Evolutionary conservation across 2,329 filamentous ascomycete genomes (phyloP), one percentile per base, ranked within the genome.

Genomic region (Penicillium sp.): DNA sequence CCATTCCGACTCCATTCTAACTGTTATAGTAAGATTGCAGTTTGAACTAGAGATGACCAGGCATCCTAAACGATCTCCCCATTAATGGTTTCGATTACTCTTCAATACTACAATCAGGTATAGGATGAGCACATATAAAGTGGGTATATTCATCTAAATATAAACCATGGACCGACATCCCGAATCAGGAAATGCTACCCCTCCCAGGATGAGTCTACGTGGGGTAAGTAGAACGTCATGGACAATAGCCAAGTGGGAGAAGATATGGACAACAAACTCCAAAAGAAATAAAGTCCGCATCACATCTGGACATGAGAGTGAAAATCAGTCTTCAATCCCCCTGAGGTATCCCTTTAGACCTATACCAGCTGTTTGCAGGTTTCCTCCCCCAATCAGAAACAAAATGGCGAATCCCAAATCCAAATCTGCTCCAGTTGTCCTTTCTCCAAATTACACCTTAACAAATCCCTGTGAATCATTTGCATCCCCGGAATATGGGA

Each of bases 381-480:
- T 19, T 26, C 4, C 14, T 45, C 3, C 7, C 8, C 4, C 16
- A 19, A 46, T 21, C 14, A n/a, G 13, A 43, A 10, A 16, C 48
- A 29, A 44, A 31, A 43, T 41, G 33, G 6, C 26, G 8, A 24
- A 48, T 7, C 2, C 7, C 16, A 41, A 52, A 52, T 2, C 53
- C 29, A 52, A 52, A 22, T n/a, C 31, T 5, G 35, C 45, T 49
- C 37, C 50, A 5, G 31, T 50, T 9, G 53, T 64, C 29, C 39
- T 63, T 29, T 49, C 47, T 5, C 39, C 60, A 39, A 29, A 45
- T 8, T 57, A 60, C 48, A 58, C 57, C 11, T n/a, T 4, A 26
- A 48, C 27, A 11, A 55, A 46, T 0, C 27, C 59, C 1, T 51
- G 57, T 0, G 65, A 68, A 55, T 62, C 64, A 14, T 68, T 67